Conservation (phyloP, 1,139 yeast genomes). For the Hanseniaspora gamundiae region DNA sequence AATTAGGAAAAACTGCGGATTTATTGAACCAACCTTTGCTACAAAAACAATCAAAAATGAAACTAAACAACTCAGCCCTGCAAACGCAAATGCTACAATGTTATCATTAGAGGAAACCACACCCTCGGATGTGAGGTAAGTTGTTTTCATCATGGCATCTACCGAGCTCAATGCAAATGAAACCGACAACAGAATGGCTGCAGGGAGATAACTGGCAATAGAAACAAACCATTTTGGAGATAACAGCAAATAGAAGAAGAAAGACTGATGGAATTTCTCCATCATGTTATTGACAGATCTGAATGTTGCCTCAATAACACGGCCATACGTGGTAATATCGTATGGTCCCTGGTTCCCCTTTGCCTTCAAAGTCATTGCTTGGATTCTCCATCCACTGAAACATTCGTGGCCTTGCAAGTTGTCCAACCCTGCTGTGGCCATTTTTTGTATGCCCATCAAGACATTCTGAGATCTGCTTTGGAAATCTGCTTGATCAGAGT, state of each 20-base stretch:
- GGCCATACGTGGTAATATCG: constrained; percentile 86
- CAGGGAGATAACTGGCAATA: constrained; percentile 85
- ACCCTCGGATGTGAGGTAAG: neutral
- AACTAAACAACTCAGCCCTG: constrained; percentile 5
- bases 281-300: constrained; percentile 84
- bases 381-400: constrained; percentile 94
- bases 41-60: constrained; percentile 19
- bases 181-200: constrained; percentile 63
- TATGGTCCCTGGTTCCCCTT: constrained; percentile 39
- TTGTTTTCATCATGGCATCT: constrained; percentile 41
- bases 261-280: constrained; percentile 95
- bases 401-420: constrained; percentile 67
- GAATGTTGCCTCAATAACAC: constrained; percentile 76
- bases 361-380: constrained; percentile 73
- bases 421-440: constrained; percentile 59
- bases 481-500: constrained; percentile 30
- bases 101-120: constrained; percentile 3
- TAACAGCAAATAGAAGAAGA: constrained; percentile 78
- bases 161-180: constrained; percentile 64
- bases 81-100: constrained; percentile 1
- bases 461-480: constrained; percentile 48
- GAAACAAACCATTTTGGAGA: constrained; percentile 77
- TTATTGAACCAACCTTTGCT: constrained; percentile 5
- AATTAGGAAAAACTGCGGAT: constrained; percentile 7
- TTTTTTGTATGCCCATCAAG: constrained; percentile 49